These are phyloP conservation scores for Phellinidium pouzarii DNA, from an alignment of 1,284 basidiomycete species.

Conservation along the genomic window DNA sequence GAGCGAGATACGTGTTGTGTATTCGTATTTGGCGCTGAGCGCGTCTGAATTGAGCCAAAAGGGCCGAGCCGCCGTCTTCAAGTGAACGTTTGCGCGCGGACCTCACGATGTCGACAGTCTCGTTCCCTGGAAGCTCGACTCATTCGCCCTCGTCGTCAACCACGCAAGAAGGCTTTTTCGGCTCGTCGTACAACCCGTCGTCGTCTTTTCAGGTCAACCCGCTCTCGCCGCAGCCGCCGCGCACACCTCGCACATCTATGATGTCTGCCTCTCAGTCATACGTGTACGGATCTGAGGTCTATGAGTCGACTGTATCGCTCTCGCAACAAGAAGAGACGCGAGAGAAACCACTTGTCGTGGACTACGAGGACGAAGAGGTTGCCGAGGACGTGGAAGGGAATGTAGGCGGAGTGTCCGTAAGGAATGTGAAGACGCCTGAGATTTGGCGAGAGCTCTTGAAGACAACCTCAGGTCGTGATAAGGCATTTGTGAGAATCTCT, in stretches of 20 bases:
- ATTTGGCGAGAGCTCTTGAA: constrained; percentile 72
- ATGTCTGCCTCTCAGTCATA: constrained; percentile 30
- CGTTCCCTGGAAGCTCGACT: constrained; percentile 30
- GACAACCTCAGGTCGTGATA: constrained; percentile 71
- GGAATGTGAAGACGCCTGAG: constrained; percentile 48
- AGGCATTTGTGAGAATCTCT: constrained; percentile 60
- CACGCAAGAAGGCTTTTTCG: constrained; percentile 35
- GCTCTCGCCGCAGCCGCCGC: constrained; percentile 66
- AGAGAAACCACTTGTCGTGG: constrained; percentile 29
- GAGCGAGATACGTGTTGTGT: constrained; percentile 17
- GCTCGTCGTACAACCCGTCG: constrained; percentile 35
- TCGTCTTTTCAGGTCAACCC: constrained; percentile 73
- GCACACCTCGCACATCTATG: constrained; percentile 58
- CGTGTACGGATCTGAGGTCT: constrained; percentile 27
- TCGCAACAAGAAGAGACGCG: constrained; percentile 29
- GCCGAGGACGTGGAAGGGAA: constrained; percentile 18
- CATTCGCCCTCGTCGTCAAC: constrained; percentile 30
- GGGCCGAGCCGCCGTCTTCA: not conserved
- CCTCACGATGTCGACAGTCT: constrained; percentile 34
- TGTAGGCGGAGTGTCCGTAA: constrained; percentile 31
- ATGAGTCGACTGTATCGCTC: constrained; percentile 24
- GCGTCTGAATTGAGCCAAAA: constrained; percentile 6
- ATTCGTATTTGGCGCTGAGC: constrained; percentile 18
- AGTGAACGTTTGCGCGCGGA: not conserved
- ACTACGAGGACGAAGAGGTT: constrained; percentile 28